A percentile compares a stretch with the other conserved stretches of the same genome.
phyloP scores from a whole-genome alignment of 495 filamentous ascomycete species.

The Hypoxylon perforatum region DNA sequence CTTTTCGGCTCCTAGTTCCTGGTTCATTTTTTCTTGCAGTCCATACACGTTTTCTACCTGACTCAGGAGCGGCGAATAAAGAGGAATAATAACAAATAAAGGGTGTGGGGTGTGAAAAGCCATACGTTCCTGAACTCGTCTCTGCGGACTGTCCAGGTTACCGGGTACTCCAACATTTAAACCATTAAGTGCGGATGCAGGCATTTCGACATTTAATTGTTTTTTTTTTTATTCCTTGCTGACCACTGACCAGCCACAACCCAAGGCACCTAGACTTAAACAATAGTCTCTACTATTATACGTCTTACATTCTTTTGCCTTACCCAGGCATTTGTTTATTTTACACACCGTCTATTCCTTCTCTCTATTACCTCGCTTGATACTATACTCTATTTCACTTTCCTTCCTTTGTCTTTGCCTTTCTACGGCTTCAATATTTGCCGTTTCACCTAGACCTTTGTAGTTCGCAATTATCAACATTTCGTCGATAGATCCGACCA shows the following conservation, averaged over 20 bases:
- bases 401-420: conserved; percentile 10
- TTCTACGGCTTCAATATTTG: neutral
- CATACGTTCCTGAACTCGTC: neutral
- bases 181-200: neutral
- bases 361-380: conserved; percentile 1
- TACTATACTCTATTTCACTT: conserved; percentile 1
- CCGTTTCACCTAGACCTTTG: neutral
- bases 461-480: neutral
- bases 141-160: neutral
- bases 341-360: conserved; percentile 31
- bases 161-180: neutral
- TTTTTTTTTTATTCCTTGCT: neutral
- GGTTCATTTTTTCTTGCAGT: conserved; percentile 12
- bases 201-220: neutral
- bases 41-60: conserved; percentile 10
- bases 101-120: neutral
- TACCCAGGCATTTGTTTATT: conserved; percentile 37
- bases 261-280: conserved; percentile 7
- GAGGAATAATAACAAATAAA: conserved; percentile 13
- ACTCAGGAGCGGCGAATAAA: conserved; percentile 36
- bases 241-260: conserved; percentile 38
- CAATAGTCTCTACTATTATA: conserved; percentile 17
- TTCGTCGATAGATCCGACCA: neutral
- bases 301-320: conserved; percentile 40
- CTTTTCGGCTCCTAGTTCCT: conserved; percentile 12